Percentiles rank a stretch among this genome's conserved stretches.
Conservation (phyloP, 1,139 yeast genomes). For the Saccharomyces uvarum region DNA sequence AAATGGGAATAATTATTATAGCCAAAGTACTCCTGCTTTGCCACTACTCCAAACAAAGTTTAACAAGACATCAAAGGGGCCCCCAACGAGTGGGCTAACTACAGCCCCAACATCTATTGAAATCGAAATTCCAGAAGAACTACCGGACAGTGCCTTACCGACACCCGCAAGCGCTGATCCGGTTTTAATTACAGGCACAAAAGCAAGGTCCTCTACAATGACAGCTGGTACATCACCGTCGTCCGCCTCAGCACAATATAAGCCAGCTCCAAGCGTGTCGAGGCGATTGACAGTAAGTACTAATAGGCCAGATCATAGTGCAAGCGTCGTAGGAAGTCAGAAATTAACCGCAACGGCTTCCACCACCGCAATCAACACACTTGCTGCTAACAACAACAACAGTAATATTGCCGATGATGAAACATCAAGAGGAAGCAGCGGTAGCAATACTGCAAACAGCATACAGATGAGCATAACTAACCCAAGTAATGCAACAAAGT, state of each 20-base stretch:
- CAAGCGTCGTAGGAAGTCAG: neutral
- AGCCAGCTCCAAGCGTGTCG: neutral
- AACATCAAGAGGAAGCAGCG: slow-evolving; percentile 37
- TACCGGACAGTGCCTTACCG: slow-evolving; percentile 29
- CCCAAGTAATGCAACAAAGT: neutral
- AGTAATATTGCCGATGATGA: slow-evolving; percentile 47
- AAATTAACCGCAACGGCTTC: slow-evolving; percentile 2
- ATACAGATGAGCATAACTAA: neutral
- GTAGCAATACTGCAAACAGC: neutral
- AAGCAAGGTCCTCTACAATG: neutral
- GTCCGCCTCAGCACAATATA: slow-evolving; percentile 8
- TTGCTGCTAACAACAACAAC: slow-evolving; percentile 16
- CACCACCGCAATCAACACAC: slow-evolving; percentile 1
- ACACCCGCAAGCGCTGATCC: slow-evolving; percentile 8
- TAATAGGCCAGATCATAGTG: neutral
- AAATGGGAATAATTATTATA: slow-evolving; percentile 14
- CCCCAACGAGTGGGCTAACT: slow-evolving; percentile 20
- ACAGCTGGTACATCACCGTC: slow-evolving; percentile 11
- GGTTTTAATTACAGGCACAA: slow-evolving; percentile 1
- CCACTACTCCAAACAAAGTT: slow-evolving; percentile 29
- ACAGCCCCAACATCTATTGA: slow-evolving; percentile 41
- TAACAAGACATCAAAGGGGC: slow-evolving; percentile 17
- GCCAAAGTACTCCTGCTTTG: slow-evolving; percentile 27
- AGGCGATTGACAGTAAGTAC: neutral
- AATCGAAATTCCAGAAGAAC: slow-evolving; percentile 51